These are phyloP conservation scores for Angomonas ambiguus DNA, from an alignment of 208 protist genomes.

Conservation along the genomic window DNA sequence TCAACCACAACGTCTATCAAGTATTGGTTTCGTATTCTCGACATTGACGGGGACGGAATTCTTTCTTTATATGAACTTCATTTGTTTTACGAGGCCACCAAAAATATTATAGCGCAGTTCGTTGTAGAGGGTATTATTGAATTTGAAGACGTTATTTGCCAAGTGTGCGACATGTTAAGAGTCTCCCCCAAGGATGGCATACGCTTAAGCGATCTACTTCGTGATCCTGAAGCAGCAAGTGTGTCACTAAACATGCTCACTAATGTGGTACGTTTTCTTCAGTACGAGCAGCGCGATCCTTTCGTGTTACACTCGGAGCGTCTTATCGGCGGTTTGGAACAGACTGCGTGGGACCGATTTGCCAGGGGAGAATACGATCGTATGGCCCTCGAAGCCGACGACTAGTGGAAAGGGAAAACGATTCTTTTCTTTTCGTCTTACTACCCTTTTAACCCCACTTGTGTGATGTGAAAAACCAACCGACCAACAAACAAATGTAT, in stretches of 20 bases:
- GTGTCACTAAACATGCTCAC: conserved; percentile 93
- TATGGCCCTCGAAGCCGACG: conserved; percentile 79
- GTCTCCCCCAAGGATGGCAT: conserved; percentile 48
- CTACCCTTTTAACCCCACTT: conserved; percentile 13
- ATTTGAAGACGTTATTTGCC: conserved; percentile 91
- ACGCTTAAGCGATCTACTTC: conserved; percentile 81
- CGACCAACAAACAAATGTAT: too few species aligned
- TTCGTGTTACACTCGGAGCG: conserved; percentile 78
- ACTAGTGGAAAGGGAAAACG: conserved; percentile 12
- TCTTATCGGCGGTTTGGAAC: conserved; percentile 54
- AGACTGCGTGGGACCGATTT: conserved; percentile 91
- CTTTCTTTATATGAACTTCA: conserved; percentile 93
- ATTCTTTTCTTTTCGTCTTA: conserved; percentile 1
- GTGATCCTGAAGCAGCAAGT: conserved; percentile 60
- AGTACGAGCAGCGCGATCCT: conserved; percentile 91
- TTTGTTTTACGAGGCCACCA: conserved; percentile 89
- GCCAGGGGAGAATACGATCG: conserved; percentile 91
- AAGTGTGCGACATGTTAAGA: conserved; percentile 93
- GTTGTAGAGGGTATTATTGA: conserved; percentile 55
- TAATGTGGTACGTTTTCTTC: conserved; percentile 91
- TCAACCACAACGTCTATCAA: conserved; percentile 79
- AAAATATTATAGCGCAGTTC: conserved; percentile 64
- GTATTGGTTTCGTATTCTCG: conserved; percentile 95
- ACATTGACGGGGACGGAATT: conserved; percentile 94
- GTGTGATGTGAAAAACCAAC: not conserved